A percentile compares a stretch with the other conserved stretches of the same genome.
phyloP scores from a whole-genome alignment of 2,329 filamentous ascomycete genomes.

The Colletotrichum viniferum region DNA sequence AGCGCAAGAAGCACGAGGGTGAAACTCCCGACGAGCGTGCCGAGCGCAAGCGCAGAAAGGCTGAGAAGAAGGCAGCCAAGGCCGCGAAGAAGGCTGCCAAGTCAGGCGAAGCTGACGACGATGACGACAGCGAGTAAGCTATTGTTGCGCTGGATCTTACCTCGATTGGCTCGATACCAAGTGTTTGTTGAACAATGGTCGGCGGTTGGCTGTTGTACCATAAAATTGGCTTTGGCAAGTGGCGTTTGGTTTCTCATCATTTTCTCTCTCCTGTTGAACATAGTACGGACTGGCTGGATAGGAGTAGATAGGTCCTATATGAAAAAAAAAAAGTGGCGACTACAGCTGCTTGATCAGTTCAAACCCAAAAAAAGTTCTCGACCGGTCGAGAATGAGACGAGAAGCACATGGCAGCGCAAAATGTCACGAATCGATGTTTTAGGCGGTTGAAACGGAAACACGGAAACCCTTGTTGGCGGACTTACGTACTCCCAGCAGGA shows the following conservation, averaged over 20 bases:
- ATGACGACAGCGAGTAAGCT: slow-evolving; percentile 56
- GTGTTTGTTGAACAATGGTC: slow-evolving; percentile 21
- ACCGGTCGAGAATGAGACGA: not conserved
- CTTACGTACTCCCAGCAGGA: not conserved
- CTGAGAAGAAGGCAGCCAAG: slow-evolving; percentile 64
- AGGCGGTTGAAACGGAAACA: not conserved
- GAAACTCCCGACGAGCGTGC: slow-evolving; percentile 74
- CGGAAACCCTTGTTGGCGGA: not conserved
- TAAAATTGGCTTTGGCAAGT: slow-evolving; percentile 26
- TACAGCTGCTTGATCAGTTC: slow-evolving; percentile 14
- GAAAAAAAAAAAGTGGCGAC: slow-evolving; percentile 3
- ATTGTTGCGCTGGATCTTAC: slow-evolving; percentile 18
- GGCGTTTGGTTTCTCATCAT: slow-evolving; percentile 21
- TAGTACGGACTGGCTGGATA: slow-evolving; percentile 21
- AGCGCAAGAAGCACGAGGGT: slow-evolving; percentile 83
- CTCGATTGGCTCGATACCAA: slow-evolving; percentile 19
- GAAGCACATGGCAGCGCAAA: not conserved
- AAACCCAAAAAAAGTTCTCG: not conserved
- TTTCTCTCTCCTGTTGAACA: slow-evolving; percentile 6
- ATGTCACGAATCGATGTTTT: not conserved
- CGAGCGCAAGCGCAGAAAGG: slow-evolving; percentile 64
- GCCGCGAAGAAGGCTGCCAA: slow-evolving; percentile 59
- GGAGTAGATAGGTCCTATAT: slow-evolving; percentile 23
- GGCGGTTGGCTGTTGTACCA: slow-evolving; percentile 24
- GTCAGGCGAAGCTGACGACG: slow-evolving; percentile 46